Evolutionary conservation across 2,329 filamentous ascomycete species (phyloP), one percentile per base, ranked within the genome.

Genomic region (Colletotrichum lentis): DNA sequence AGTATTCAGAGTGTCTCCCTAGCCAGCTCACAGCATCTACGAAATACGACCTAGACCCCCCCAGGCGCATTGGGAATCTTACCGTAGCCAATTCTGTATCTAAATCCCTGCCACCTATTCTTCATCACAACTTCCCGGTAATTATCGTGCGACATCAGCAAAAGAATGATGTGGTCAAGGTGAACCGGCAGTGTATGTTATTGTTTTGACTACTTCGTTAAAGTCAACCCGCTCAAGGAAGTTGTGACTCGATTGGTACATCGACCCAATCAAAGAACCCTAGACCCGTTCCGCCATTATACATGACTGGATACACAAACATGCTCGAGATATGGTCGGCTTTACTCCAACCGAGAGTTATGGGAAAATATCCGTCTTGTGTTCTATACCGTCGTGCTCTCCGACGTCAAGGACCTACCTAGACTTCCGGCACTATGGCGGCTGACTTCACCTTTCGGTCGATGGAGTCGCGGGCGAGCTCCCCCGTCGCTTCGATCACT

Each of bases 371-470:
- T 18, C 3, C 10, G 20, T 37, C 4, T 20, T 37, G 31, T 53
- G 27, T 31, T 31, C 27, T 59, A 22, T 27, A 18, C 27, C 16
- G 18, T 22, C 43, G 7, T n/a, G 5, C 14, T n/a, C 27, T 20
- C 50, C 5, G 35, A 18, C 31, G 37, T 14, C 50, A 24, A n/a
- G 8, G 37, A n/a, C n/a, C n/a, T n/a, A n/a, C 10, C 55, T 24
- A 67, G 8, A 67, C 61, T 31, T 67, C 61, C 12, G 65, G 65
- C 22, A 55, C 61, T 39, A 49, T 50, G 8, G 61, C 54, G 7
- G 65, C 24, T 3, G 65, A 59, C 54, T 59, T 68, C 7, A 59
- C 41, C 20, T 68, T 68, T 14, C 41, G 39, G 35, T 64, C 61
- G 5, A 24, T 39, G 35, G 41, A 22, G 27, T 16, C 54, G 18